Conservation (phyloP, 2,329 filamentous ascomycete species). For the Stenocarpella maydis region DNA sequence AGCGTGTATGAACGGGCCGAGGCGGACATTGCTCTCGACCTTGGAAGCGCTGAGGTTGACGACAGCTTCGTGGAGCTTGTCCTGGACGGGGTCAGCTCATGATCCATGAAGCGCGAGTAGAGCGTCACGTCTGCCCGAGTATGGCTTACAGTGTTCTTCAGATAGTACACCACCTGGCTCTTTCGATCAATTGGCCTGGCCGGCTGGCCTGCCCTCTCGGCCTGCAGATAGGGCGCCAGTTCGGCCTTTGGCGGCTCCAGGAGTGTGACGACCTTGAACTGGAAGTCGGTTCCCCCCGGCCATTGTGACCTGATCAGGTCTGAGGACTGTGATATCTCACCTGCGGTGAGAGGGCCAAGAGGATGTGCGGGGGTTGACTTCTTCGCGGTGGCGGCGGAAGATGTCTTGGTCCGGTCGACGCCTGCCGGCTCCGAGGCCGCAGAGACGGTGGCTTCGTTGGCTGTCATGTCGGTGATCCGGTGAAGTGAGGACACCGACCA, state of each 20-base stretch:
- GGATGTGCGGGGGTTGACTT: slow-evolving; percentile 53
- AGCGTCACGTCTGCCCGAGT: background rate
- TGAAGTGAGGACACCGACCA: background rate
- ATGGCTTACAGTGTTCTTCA: slow-evolving; percentile 64
- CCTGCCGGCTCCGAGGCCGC: background rate
- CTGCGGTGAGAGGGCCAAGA: slow-evolving; percentile 64
- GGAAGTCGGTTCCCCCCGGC: slow-evolving; percentile 62
- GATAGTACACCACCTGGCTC: slow-evolving; percentile 66
- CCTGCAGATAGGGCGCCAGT: slow-evolving; percentile 58
- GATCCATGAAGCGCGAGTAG: background rate
- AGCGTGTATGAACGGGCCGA: slow-evolving; percentile 66
- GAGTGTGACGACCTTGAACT: slow-evolving; percentile 71
- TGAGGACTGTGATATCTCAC: slow-evolving; percentile 62
- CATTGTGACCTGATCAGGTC: slow-evolving; percentile 60
- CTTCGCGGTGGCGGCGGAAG: background rate
- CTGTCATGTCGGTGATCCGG: slow-evolving; percentile 20
- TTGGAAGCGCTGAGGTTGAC: slow-evolving; percentile 58
- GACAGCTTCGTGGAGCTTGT: slow-evolving; percentile 69
- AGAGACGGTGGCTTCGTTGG: slow-evolving; percentile 22
- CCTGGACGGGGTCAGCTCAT: slow-evolving; percentile 46
- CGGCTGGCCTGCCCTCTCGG: slow-evolving; percentile 52
- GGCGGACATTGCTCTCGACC: slow-evolving; percentile 65
- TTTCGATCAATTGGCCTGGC: slow-evolving; percentile 55
- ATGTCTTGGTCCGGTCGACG: slow-evolving; percentile 19
- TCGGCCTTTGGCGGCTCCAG: slow-evolving; percentile 63